phyloP scores from a whole-genome alignment of 208 protist genomes.

The Wallacemonas collosoma region DNA sequence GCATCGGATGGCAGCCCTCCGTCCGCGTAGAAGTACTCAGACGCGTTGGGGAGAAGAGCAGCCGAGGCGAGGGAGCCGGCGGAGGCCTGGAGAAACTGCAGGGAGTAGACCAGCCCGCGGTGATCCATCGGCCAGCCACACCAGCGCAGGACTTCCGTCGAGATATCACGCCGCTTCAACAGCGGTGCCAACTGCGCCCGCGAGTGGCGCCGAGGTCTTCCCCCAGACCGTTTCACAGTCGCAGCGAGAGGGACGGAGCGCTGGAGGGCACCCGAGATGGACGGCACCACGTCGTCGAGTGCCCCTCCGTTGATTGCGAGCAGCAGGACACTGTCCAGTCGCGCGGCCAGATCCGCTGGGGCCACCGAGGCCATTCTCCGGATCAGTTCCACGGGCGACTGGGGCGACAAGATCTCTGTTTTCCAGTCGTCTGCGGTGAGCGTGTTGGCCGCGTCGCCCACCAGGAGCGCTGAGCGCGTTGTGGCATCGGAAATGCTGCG shows the following conservation, averaged over 20 bases:
- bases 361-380: conserved; percentile 32
- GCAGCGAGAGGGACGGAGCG: conserved; percentile 32
- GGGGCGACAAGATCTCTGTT: conserved; percentile 16
- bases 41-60: conserved; percentile 44
- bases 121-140: conserved; percentile 70
- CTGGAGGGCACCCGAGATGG: conserved; percentile 47
- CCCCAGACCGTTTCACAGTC: neutral
- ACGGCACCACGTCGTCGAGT: conserved; percentile 72
- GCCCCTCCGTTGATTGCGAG: conserved; percentile 71
- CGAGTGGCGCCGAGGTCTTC: neutral
- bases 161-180: conserved; percentile 55
- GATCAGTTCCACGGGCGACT: conserved; percentile 31
- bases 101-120: conserved; percentile 73
- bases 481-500: conserved; percentile 43
- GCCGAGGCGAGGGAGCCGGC: conserved; percentile 65
- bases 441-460: neutral
- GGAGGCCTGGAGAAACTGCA: conserved; percentile 61
- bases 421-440: conserved; percentile 29
- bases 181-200: neutral
- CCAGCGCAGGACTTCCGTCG: conserved; percentile 67
- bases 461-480: conserved; percentile 5
- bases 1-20: conserved; percentile 19
- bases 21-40: conserved; percentile 42
- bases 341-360: conserved; percentile 29
- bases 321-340: conserved; percentile 42